Conservation (phyloP, 2,329 filamentous ascomycete genomes). For the Colletotrichum cereale region DNA sequence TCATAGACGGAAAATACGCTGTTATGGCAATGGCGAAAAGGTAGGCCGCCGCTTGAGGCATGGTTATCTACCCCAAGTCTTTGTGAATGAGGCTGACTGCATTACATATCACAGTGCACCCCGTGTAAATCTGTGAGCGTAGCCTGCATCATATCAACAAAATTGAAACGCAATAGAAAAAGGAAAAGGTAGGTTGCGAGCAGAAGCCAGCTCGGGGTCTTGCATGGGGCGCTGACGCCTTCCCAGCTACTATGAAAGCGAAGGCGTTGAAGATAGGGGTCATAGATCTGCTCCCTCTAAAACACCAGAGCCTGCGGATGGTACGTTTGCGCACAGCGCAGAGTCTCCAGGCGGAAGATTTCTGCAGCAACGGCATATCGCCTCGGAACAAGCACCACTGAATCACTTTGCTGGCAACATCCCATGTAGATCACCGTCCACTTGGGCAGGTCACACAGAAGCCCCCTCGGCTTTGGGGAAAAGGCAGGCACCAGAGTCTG, state of each 20-base stretch:
- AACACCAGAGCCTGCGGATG: not conserved
- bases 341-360: not conserved
- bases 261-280: slow-evolving; percentile 18
- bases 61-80: not conserved
- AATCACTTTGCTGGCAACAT: not conserved
- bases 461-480: not conserved
- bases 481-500: slow-evolving; percentile 26
- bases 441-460: slow-evolving; percentile 7
- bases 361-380: not conserved
- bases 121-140: slow-evolving; percentile 18
- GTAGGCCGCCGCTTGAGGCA: not conserved
- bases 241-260: slow-evolving; percentile 33
- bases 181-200: slow-evolving; percentile 30
- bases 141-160: slow-evolving; percentile 28
- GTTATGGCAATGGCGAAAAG: slow-evolving; percentile 35
- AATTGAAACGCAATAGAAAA: slow-evolving; percentile 37
- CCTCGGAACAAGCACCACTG: not conserved
- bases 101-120: slow-evolving; percentile 15
- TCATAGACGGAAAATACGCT: slow-evolving; percentile 32
- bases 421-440: not conserved
- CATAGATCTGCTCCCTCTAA: not conserved
- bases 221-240: not conserved
- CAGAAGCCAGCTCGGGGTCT: too few relatives aligned
- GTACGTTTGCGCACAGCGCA: not conserved
- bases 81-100: not conserved